Base-by-base conservation (phyloP, 148 eudicot species). In the Rhododendron simsii region DNA sequence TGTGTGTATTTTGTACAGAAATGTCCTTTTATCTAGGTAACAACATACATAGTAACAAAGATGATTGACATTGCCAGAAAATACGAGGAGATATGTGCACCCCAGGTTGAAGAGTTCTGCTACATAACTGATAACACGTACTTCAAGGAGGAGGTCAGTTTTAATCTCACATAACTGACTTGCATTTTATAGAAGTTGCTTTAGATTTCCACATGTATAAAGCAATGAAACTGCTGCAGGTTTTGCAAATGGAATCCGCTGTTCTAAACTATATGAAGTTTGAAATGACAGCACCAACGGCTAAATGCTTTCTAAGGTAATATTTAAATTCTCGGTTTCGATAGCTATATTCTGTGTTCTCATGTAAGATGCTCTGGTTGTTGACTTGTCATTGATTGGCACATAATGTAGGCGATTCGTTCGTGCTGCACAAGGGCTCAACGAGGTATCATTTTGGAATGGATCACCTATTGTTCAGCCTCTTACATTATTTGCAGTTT, bases 71-170 rank as follows among this genome's bases (percentile, higher is more conserved):
- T 35, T 88, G 45, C 13, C 95, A 95, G 99, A 78, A 95, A 97
- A 87, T 97, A 95, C 78, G 99, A 97, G 88, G 99, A 97, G 92
- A 95, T 97, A 57, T 97, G 99, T 92, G 98, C 99, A 21, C 99
- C 99, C 57, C 98, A 93, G 88, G 98, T 97, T 86, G 99, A 97
- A 91, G 98, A 97, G 83, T 97, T 93, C 85, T 97, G 99, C 86
- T 95, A 94, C 87, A 97, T 97, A 41, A 97, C 99, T 0, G 99
- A 97, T 84, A 95, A 95, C 90, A 97, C 99, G 61, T 97, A 97
- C 90, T 92, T 93, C 84, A 95, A 92, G 90, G 99, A 97, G 2
- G 99, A 97, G 96, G 99, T 96, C 59, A 35, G 86, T 50, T 67
- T 81, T 30, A 45, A 53, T 83, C 44, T 84, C 61, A 30, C 26